Evolutionary conservation across 305 asterid species (phyloP).

Genomic region (Fraxinus ornus): DNA sequence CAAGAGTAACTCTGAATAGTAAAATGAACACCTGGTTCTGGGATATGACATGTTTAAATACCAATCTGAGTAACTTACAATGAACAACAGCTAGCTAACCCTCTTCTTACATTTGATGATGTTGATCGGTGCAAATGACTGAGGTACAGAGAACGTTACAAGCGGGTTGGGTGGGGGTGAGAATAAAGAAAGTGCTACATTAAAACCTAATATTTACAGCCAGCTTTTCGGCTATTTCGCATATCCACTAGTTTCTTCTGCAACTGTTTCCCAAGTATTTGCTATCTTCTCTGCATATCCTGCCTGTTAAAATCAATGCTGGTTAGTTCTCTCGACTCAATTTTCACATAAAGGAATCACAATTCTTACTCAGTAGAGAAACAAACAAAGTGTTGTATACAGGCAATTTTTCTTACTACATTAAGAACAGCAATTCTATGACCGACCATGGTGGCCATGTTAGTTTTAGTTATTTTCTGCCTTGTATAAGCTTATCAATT

Average conservation of each 20-base stretch:
- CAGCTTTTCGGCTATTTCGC: constrained; percentile 31
- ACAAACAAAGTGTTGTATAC: background rate
- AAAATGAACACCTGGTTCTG: background rate
- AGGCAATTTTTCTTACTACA: background rate
- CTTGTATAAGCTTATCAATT: background rate
- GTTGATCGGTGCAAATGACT: background rate
- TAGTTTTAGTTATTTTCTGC: background rate
- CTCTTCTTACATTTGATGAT: background rate
- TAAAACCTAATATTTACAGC: constrained; percentile 31
- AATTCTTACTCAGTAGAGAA: background rate
- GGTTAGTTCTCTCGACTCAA: background rate
- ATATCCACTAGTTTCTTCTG: constrained; percentile 73
- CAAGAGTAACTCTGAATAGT: background rate
- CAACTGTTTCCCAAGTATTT: constrained; percentile 76
- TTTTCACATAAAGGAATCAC: background rate
- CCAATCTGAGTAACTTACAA: background rate
- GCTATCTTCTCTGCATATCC: constrained; percentile 99
- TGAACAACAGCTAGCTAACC: background rate
- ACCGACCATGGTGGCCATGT: background rate
- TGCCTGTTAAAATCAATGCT: constrained; percentile 50
- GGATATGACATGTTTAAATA: background rate
- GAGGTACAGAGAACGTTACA: constrained; percentile 18
- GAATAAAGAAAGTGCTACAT: background rate
- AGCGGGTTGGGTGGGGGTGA: background rate
- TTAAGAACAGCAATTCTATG: background rate